Evolutionary conservation across 2,329 filamentous ascomycete species (phyloP).

Genomic region (Talaromyces islandicus): DNA sequence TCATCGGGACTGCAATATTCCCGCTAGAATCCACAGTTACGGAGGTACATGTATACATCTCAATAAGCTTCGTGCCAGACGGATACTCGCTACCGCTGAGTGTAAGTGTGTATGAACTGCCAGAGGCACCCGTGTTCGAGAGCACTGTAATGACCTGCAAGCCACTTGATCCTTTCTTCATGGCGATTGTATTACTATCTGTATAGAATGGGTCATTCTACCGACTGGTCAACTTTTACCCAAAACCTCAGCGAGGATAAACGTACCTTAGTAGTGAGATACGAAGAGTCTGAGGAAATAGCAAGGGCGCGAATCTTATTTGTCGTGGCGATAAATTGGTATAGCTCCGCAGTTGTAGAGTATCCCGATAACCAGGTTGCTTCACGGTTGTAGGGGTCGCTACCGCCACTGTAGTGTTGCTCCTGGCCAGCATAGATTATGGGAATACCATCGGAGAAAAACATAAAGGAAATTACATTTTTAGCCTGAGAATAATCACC

Average conservation of each 20-base stretch:
- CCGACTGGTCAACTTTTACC: neutral
- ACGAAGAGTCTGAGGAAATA: constrained; percentile 31
- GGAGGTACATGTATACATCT: constrained; percentile 34
- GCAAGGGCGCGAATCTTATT: constrained; percentile 48
- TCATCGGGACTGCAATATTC: constrained; percentile 39
- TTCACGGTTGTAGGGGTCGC: constrained; percentile 48
- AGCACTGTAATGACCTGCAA: constrained; percentile 34
- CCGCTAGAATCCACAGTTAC: constrained; percentile 40
- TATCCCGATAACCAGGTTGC: constrained; percentile 53
- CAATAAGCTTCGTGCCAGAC: constrained; percentile 19
- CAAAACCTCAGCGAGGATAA: neutral
- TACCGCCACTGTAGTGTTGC: constrained; percentile 52
- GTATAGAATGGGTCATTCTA: constrained; percentile 39
- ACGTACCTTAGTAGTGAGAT: constrained; percentile 33
- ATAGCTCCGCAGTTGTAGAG: constrained; percentile 42
- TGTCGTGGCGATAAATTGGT: constrained; percentile 41
- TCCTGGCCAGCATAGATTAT: constrained; percentile 64
- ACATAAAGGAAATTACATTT: constrained; percentile 57
- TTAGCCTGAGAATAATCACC: constrained; percentile 44
- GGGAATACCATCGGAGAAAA: constrained; percentile 57
- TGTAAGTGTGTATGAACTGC: constrained; percentile 20
- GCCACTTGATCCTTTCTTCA: constrained; percentile 30
- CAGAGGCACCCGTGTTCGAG: constrained; percentile 34
- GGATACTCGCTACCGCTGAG: constrained; percentile 20
- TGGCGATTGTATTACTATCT: constrained; percentile 38